A percentile compares a stretch with the other conserved stretches of the same genome.
Conservation (phyloP, 495 filamentous ascomycete species). For the Xylaria flabelliformis region DNA sequence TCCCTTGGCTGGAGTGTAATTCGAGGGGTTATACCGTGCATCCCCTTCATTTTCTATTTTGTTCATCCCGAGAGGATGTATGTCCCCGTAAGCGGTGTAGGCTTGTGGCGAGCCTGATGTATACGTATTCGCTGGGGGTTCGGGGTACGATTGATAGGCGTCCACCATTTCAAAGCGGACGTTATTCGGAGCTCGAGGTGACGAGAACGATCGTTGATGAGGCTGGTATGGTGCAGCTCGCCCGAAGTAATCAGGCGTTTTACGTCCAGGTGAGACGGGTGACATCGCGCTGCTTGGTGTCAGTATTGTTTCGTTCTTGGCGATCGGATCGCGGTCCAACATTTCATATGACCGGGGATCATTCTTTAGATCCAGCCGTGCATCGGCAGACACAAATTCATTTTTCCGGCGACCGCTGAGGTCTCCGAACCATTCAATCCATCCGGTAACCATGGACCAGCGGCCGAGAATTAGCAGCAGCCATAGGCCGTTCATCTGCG, state of each 20-base stretch:
- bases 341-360: constrained; percentile 83
- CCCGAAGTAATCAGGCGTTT: constrained; percentile 58
- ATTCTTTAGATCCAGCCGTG: constrained; percentile 65
- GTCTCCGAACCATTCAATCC: constrained; percentile 66
- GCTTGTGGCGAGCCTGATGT: constrained; percentile 32
- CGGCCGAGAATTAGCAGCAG: constrained; percentile 80
- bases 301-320: constrained; percentile 50
- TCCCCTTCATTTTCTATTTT: constrained; percentile 47
- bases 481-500: constrained; percentile 83
- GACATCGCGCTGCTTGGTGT: constrained; percentile 54
- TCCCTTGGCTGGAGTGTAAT: constrained; percentile 31
- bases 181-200: constrained; percentile 49
- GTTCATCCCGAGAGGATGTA: constrained; percentile 58
- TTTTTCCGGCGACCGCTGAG: constrained; percentile 50
- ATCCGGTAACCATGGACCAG: constrained; percentile 81
- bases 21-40: constrained; percentile 31
- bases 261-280: constrained; percentile 42
- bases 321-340: constrained; percentile 63
- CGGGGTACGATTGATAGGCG: constrained; percentile 37
- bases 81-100: constrained; percentile 39
- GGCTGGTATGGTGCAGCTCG: constrained; percentile 53
- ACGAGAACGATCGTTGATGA: constrained; percentile 55
- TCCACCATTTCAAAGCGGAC: constrained; percentile 49
- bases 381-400: constrained; percentile 92
- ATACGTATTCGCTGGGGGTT: constrained; percentile 24